Base-by-base conservation (phyloP, 2,329 filamentous ascomycete genomes). In the Hypoxylon rubiginosum region DNA sequence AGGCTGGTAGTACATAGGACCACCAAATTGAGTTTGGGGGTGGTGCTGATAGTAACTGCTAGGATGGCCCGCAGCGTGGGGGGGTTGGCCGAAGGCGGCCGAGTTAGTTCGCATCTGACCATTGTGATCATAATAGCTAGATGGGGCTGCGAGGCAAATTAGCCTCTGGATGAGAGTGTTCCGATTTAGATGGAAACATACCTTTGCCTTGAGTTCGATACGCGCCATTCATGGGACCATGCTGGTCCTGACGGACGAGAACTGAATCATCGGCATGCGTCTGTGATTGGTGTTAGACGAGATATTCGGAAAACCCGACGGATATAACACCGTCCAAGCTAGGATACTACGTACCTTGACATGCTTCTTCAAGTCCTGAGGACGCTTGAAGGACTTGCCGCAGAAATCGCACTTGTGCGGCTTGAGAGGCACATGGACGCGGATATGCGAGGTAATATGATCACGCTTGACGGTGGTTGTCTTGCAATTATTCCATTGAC, bases 401-500 rank as follows among this genome's bases (percentile, higher is more conserved):
- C 96, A 99, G 82, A 97, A 97, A 78, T 97, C 94, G 81, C 96
- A 99, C 82, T 97, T 98, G 85, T 99, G 96, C 72, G 96, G 96
- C 86, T 99, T 99, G 67, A 99, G 85, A 0, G 96, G 96, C n/a
- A 99, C 95, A 79, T 99, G 96, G 58, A 98, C 96, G 71, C 96
- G 93, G 75, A 99, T 97, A 82, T 99, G 96, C 54, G 96, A 98
- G 54, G 96, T 99, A 81, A 99, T 99, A 83, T 99, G 96, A 76
- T 98, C 96, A 75, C 96, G 93, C 87, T 99, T 98, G 79, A 98
- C 95, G 1, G 95, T 98, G 51, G 94, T 97, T 21, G 95, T 98
- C 69, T 94, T 90, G 84, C 96, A 99, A 70, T 91, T 92, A 74
- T 94, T 96, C 96, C 96, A 99, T 79, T 97, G 93, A 82, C 96